Evolutionary conservation across 495 filamentous ascomycete genomes (phyloP).

Genomic region (Penicillium taxi): DNA sequence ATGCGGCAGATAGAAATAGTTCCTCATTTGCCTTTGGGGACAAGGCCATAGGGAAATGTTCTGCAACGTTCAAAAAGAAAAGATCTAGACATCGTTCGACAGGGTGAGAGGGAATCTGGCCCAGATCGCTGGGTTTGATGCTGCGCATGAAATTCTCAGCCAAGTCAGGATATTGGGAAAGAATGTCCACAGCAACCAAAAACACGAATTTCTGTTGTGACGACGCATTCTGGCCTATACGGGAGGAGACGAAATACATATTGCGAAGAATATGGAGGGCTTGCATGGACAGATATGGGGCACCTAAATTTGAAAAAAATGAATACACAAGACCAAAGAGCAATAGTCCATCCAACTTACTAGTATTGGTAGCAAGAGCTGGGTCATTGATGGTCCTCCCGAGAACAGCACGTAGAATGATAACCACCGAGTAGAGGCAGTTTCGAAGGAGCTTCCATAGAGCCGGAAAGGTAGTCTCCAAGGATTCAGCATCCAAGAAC

Average conservation of each 20-base stretch:
- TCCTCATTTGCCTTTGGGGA: constrained; percentile 58
- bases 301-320: constrained; percentile 28
- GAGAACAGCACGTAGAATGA: constrained; percentile 64
- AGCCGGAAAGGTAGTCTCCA: constrained; percentile 59
- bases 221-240: constrained; percentile 63
- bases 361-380: constrained; percentile 43
- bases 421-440: constrained; percentile 69
- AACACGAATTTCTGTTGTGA: constrained; percentile 80
- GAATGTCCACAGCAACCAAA: constrained; percentile 80
- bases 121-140: constrained; percentile 49
- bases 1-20: constrained; percentile 64
- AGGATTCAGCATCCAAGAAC: constrained; percentile 61
- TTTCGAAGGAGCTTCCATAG: constrained; percentile 81
- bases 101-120: constrained; percentile 63
- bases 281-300: constrained; percentile 66
- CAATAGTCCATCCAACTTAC: constrained; percentile 30
- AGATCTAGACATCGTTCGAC: constrained; percentile 74
- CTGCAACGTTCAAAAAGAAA: constrained; percentile 84
- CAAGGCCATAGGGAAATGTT: constrained; percentile 73
- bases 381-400: constrained; percentile 55
- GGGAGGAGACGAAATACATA: constrained; percentile 80
- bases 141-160: constrained; percentile 62
- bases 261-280: constrained; percentile 72
- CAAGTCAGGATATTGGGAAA: constrained; percentile 63
- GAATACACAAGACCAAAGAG: neutral